These are phyloP conservation scores for Hypericum perforatum DNA, from an alignment of 345 rosid genomes.

Conservation along the genomic window DNA sequence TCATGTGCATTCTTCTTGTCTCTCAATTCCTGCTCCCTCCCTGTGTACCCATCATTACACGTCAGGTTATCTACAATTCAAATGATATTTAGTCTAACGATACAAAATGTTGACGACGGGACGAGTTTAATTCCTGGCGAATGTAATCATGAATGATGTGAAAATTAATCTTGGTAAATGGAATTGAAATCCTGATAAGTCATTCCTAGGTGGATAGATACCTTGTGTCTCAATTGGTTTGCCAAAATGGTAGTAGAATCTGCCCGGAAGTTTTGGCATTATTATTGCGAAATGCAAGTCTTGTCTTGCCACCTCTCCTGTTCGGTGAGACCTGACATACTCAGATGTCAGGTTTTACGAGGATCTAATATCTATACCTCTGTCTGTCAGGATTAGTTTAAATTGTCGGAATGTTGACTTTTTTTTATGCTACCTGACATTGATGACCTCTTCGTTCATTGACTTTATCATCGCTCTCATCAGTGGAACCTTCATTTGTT, in stretches of 20 bases:
- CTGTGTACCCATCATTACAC: conserved; percentile 12
- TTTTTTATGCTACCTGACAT: conserved; percentile 28
- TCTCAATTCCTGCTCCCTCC: conserved; percentile 35
- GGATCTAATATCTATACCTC: conserved; percentile 5
- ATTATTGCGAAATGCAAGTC: conserved; percentile 38
- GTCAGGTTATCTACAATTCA: too few relatives aligned
- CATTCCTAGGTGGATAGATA: conserved; percentile 16
- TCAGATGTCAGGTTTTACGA: neutral
- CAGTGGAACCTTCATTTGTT: conserved; percentile 56
- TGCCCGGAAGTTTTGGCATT: conserved; percentile 66
- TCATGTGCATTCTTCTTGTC: conserved; percentile 48
- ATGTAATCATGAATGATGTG: too few relatives aligned
- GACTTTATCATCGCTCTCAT: conserved; percentile 27
- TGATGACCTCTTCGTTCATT: conserved; percentile 26
- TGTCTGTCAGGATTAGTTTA: too few relatives aligned
- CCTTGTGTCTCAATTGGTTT: conserved; percentile 73
- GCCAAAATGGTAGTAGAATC: conserved; percentile 64
- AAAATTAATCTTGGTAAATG: too few relatives aligned
- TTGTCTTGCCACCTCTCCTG: conserved; percentile 52
- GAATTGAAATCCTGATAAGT: neutral
- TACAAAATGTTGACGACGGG: too few relatives aligned
- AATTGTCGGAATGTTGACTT: neutral
- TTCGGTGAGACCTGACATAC: conserved; percentile 30
- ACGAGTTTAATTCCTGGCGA: too few relatives aligned
- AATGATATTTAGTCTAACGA: too few relatives aligned